phyloP scores from a whole-genome alignment of 768 basidiomycete genomes.

The Phylloporus scabripes region DNA sequence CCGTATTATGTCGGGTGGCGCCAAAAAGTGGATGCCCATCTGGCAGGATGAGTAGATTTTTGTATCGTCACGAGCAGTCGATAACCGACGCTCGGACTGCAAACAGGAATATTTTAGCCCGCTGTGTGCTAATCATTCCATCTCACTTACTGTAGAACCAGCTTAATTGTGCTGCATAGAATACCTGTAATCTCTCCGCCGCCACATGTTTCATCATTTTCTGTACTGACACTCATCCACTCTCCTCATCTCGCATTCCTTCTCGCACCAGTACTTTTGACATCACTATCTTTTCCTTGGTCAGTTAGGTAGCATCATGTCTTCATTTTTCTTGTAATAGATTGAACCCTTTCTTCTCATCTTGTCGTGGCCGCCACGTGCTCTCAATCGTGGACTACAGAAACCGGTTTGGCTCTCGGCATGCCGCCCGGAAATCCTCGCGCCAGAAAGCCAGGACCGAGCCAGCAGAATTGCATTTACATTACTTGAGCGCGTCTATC shows the following conservation, averaged over 20 bases:
- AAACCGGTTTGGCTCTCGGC: too few species aligned
- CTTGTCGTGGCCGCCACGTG: neutral
- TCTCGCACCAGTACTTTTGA: neutral
- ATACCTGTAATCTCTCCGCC: slow-evolving; percentile 13
- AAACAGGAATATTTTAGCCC: slow-evolving; percentile 3
- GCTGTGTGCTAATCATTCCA: slow-evolving; percentile 1
- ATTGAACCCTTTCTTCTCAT: neutral
- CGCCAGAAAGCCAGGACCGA: too few species aligned
- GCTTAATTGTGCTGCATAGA: slow-evolving; percentile 16
- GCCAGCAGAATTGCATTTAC: too few species aligned
- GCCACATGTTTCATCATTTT: slow-evolving; percentile 6
- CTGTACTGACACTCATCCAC: slow-evolving; percentile 4
- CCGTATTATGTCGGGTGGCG: slow-evolving; percentile 69
- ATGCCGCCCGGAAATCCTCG: too few species aligned
- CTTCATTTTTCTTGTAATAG: slow-evolving; percentile 2
- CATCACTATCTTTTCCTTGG: slow-evolving; percentile 4
- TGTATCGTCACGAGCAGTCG: slow-evolving; percentile 1
- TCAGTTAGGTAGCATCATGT: slow-evolving; percentile 1
- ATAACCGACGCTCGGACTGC: slow-evolving; percentile 5
- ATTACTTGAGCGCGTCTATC: too few species aligned
- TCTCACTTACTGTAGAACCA: slow-evolving; percentile 19
- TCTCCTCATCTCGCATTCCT: neutral
- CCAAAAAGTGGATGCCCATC: slow-evolving; percentile 44
- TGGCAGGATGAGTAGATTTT: slow-evolving; percentile 28
- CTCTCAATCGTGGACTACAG: too few species aligned